Evolutionary conservation across 495 filamentous ascomycete genomes (phyloP).

Genomic region (Pyrenula aspistea): DNA sequence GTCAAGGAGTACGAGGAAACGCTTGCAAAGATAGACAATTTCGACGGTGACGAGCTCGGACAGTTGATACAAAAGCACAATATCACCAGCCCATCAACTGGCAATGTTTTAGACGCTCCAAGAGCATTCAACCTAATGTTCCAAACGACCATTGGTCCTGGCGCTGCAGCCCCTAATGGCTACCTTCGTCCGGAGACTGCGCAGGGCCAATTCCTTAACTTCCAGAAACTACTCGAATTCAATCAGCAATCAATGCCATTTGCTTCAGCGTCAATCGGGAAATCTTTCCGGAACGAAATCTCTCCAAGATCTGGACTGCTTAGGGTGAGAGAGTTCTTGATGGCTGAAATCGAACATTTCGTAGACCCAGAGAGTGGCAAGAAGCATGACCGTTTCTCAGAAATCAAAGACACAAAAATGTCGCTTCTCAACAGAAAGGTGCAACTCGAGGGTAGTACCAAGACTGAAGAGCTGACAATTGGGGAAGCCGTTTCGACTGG

Average conservation of each 20-base stretch:
- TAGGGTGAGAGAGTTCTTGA: constrained; percentile 59
- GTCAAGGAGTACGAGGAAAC: constrained; percentile 57
- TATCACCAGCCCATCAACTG: constrained; percentile 53
- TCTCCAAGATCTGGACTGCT: constrained; percentile 55
- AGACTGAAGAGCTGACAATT: constrained; percentile 46
- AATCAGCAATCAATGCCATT: constrained; percentile 62
- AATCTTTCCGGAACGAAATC: constrained; percentile 67
- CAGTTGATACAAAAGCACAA: constrained; percentile 50
- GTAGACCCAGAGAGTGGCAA: constrained; percentile 62
- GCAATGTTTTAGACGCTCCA: constrained; percentile 47
- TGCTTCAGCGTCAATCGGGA: constrained; percentile 63
- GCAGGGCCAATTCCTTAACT: constrained; percentile 57
- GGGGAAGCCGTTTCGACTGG: constrained; percentile 58
- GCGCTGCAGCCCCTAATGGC: constrained; percentile 42
- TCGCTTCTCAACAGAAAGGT: constrained; percentile 57
- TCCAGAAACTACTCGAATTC: constrained; percentile 59
- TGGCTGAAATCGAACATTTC: constrained; percentile 67
- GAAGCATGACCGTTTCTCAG: constrained; percentile 52
- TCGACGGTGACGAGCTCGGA: constrained; percentile 50
- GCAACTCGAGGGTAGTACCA: constrained; percentile 57
- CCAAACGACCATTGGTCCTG: constrained; percentile 57
- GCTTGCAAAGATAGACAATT: constrained; percentile 64
- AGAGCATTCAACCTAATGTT: constrained; percentile 69
- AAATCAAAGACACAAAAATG: constrained; percentile 50
- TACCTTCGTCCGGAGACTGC: constrained; percentile 59